phyloP scores from a whole-genome alignment of 2,329 filamentous ascomycete genomes.

The Exutisphaerella laricina region DNA sequence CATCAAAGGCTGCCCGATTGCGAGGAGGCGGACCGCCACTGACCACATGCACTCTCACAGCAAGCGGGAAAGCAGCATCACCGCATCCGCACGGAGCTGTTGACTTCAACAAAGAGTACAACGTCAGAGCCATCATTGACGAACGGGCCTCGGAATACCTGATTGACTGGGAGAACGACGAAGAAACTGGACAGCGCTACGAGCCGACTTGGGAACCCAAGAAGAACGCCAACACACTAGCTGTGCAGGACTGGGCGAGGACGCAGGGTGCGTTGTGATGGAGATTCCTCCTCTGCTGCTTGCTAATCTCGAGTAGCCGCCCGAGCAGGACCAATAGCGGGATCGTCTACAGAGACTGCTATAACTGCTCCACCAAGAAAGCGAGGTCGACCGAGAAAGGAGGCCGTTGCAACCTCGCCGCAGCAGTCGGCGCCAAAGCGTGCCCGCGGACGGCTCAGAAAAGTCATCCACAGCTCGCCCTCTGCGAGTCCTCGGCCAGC shows the following conservation, averaged over 20 bases:
- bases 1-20: too few species aligned
- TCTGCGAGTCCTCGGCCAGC: neutral
- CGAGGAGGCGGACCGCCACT: too few species aligned
- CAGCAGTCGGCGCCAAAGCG: neutral
- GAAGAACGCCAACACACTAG: slow-evolving; percentile 31
- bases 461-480: slow-evolving; percentile 23
- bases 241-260: slow-evolving; percentile 35
- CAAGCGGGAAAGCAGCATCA: slow-evolving; percentile 5
- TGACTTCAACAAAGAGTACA: slow-evolving; percentile 24
- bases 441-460: slow-evolving; percentile 5
- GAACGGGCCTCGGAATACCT: slow-evolving; percentile 41
- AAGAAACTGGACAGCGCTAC: slow-evolving; percentile 45
- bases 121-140: slow-evolving; percentile 30
- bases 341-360: neutral
- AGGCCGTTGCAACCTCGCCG: neutral
- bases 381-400: neutral
- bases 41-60: too few species aligned
- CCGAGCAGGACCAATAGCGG: too few species aligned
- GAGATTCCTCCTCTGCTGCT: too few species aligned
- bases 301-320: too few species aligned
- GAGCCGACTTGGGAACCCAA: slow-evolving; percentile 49
- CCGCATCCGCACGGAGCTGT: slow-evolving; percentile 27
- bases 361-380: neutral
- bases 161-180: slow-evolving; percentile 54
- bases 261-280: slow-evolving; percentile 23